Conservation (phyloP, 345 rosid species). For the Euphorbia pulcherrima region DNA sequence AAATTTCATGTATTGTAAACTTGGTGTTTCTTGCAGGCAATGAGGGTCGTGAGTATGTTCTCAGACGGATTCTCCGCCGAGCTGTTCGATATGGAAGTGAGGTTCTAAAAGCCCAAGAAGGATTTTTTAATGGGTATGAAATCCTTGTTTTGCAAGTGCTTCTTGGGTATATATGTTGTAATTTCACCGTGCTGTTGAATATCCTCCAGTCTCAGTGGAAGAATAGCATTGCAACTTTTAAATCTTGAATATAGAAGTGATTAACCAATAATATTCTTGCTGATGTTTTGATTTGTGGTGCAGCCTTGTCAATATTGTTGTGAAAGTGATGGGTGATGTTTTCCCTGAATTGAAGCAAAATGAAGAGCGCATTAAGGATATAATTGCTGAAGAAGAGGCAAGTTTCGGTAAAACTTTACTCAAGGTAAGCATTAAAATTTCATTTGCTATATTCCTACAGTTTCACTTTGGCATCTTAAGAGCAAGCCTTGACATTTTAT, state of each 20-base stretch:
- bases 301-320: slow-evolving; percentile 77
- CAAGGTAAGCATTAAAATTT: slow-evolving; percentile 41
- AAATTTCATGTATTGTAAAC: background rate
- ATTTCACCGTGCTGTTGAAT: background rate
- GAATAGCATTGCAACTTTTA: background rate
- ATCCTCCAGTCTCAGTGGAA: background rate
- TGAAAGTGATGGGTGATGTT: slow-evolving; percentile 69
- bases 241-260: background rate
- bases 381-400: slow-evolving; percentile 77
- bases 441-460: background rate
- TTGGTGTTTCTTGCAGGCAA: slow-evolving; percentile 53
- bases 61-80: slow-evolving; percentile 94
- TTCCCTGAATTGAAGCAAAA: slow-evolving; percentile 84
- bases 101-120: slow-evolving; percentile 81
- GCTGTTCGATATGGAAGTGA: slow-evolving; percentile 94
- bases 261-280: background rate
- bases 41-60: slow-evolving; percentile 94
- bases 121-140: slow-evolving; percentile 84
- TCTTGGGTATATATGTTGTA: background rate
- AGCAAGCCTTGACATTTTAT: too few species aligned
- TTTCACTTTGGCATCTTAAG: background rate
- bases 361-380: slow-evolving; percentile 61
- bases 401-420: slow-evolving; percentile 91
- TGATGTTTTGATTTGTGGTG: slow-evolving; percentile 14
- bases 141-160: background rate